Percentiles rank a stretch among this genome's conserved stretches.
These are phyloP conservation scores for Magnusiomyces suaveolens DNA, from an alignment of 1,139 yeast genomes.

Conservation along the genomic window DNA sequence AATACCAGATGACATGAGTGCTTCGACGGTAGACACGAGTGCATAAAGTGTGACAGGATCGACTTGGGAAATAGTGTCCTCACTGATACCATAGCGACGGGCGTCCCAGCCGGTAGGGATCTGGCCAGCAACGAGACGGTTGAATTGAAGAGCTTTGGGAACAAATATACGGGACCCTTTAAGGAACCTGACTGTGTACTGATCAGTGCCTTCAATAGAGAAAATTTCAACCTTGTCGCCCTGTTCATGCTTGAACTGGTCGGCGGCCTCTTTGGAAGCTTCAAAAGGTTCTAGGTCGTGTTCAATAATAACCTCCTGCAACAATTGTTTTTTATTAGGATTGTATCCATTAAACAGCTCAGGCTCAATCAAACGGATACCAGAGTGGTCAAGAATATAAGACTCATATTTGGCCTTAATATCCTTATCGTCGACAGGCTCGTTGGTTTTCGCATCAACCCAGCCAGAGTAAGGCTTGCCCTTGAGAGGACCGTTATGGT, in stretches of 20 bases:
- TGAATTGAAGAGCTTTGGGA: constrained; percentile 93
- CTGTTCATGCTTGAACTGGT: constrained; percentile 86
- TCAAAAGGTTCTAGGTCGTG: constrained; percentile 95
- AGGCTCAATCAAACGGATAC: constrained; percentile 94
- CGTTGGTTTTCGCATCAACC: constrained; percentile 89
- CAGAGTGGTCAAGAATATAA: constrained; percentile 81
- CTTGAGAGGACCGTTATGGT: constrained; percentile 86
- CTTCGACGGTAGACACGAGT: constrained; percentile 90
- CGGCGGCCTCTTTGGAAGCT: constrained; percentile 89
- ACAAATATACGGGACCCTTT: constrained; percentile 86
- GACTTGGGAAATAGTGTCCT: constrained; percentile 86
- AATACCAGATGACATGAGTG: constrained; percentile 84
- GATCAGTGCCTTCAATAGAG: constrained; percentile 82
- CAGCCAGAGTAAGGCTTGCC: constrained; percentile 86
- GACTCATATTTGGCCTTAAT: constrained; percentile 86
- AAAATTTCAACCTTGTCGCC: constrained; percentile 90
- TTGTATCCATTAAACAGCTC: constrained; percentile 89
- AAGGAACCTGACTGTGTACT: constrained; percentile 78
- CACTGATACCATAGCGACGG: constrained; percentile 85
- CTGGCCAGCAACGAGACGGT: constrained; percentile 97
- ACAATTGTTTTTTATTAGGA: constrained; percentile 82
- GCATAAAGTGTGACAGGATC: constrained; percentile 92
- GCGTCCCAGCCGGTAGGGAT: constrained; percentile 99
- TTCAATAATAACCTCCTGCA: constrained; percentile 92
- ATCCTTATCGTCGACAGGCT: constrained; percentile 91